Percentiles rank a stretch among this genome's conserved stretches.
Evolutionary conservation across 2,329 filamentous ascomycete genomes (phyloP).

Genomic region (Pyrenophora tritici-repentis): DNA sequence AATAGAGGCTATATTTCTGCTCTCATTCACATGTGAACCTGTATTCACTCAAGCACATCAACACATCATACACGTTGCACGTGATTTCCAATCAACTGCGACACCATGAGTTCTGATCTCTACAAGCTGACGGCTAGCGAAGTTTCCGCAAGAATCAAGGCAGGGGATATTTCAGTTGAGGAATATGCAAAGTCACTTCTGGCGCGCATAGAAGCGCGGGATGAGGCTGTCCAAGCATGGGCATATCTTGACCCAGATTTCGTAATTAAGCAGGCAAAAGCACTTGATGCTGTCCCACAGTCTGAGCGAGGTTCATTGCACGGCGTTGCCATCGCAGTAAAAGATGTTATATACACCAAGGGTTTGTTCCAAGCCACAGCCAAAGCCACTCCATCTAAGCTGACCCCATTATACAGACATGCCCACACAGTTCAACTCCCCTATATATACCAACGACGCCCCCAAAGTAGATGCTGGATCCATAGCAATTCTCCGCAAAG

Average conservation of each 20-base stretch:
- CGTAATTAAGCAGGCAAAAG: constrained; percentile 57
- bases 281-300: constrained; percentile 56
- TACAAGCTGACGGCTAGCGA: constrained; percentile 32
- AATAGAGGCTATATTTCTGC: too few relatives aligned
- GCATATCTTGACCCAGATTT: constrained; percentile 37
- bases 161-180: constrained; percentile 33
- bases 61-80: too few relatives aligned
- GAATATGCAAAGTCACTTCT: constrained; percentile 38
- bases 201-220: constrained; percentile 31
- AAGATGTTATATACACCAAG: constrained; percentile 62
- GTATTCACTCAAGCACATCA: too few relatives aligned
- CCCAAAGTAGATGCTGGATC: constrained; percentile 59
- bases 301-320: constrained; percentile 60
- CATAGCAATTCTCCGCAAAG: constrained; percentile 58
- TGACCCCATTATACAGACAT: constrained; percentile 48
- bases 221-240: constrained; percentile 37
- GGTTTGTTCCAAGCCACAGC: background rate
- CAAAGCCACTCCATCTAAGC: background rate
- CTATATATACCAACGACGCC: constrained; percentile 56
- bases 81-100: background rate
- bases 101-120: constrained; percentile 11
- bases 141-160: constrained; percentile 27
- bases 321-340: constrained; percentile 63
- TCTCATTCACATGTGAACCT: too few relatives aligned
- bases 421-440: constrained; percentile 62